Percentiles rank a stretch among this genome's conserved stretches.
Evolutionary conservation across 1,284 basidiomycete species (phyloP).

Genomic region (Moesziomyces antarcticus): DNA sequence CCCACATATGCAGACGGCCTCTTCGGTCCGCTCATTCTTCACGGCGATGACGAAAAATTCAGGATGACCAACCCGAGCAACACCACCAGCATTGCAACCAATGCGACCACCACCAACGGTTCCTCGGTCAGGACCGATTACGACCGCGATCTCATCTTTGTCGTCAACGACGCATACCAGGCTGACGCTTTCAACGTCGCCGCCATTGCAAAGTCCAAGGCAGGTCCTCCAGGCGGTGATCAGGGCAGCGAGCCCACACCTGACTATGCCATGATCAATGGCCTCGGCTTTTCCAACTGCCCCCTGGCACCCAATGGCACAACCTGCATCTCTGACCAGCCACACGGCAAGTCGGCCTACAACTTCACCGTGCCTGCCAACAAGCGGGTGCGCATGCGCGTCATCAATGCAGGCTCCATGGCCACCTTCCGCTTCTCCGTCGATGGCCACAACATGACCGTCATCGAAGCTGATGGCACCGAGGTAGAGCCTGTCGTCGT

Average conservation of each 20-base stretch:
- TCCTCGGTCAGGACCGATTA: conserved; percentile 46
- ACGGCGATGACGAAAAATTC: conserved; percentile 60
- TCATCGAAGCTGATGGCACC: conserved; percentile 72
- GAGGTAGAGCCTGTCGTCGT: conserved; percentile 69
- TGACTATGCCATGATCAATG: conserved; percentile 72
- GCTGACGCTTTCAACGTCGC: conserved; percentile 54
- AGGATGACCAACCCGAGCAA: conserved; percentile 23
- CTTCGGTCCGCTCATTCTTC: conserved; percentile 65
- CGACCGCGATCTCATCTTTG: conserved; percentile 56
- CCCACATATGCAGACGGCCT: conserved; percentile 60
- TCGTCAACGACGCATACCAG: conserved; percentile 57
- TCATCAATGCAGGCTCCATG: conserved; percentile 68
- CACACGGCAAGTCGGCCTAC: conserved; percentile 29
- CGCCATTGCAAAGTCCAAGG: conserved; percentile 38
- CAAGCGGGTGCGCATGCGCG: conserved; percentile 72
- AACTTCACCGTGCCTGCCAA: conserved; percentile 56
- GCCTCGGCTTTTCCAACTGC: conserved; percentile 65
- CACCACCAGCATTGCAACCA: neutral
- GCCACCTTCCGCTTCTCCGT: conserved; percentile 68
- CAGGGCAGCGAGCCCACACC: conserved; percentile 63
- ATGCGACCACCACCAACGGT: conserved; percentile 22
- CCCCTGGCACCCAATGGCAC: conserved; percentile 56
- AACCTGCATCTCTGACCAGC: conserved; percentile 35
- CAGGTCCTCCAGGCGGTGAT: conserved; percentile 42
- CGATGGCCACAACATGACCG: conserved; percentile 70